Percentiles rank a stretch among this genome's conserved stretches.
phyloP scores from a whole-genome alignment of 305 asterid genomes.

The Solanum hybrid region DNA sequence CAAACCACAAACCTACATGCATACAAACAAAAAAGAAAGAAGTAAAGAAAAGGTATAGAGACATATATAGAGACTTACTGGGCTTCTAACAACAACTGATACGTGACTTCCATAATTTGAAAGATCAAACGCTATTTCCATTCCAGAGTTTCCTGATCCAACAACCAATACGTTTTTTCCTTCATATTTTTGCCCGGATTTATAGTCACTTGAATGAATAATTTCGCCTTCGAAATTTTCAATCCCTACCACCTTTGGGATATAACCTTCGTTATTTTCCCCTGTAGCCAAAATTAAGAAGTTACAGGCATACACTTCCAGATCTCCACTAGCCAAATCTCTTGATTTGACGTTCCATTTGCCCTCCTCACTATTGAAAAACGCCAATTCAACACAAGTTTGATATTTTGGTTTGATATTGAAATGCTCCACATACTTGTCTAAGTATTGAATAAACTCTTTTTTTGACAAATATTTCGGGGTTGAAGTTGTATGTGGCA shows the following conservation, averaged over 20 bases:
- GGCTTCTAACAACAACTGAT: conserved; percentile 15
- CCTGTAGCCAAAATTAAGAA: conserved; percentile 23
- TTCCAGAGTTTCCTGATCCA: conserved; percentile 27
- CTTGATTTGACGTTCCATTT: conserved; percentile 8
- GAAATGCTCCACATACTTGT: not conserved
- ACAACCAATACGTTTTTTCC: conserved; percentile 17
- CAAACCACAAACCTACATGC: not conserved
- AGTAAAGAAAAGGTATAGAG: not conserved
- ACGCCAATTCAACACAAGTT: not conserved
- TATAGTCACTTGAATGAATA: conserved; percentile 15
- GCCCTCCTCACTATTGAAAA: not conserved
- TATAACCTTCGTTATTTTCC: conserved; percentile 2
- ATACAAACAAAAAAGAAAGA: not conserved
- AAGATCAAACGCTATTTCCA: conserved; percentile 26
- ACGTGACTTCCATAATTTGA: conserved; percentile 2
- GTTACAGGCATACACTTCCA: not conserved
- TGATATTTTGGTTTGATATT: not conserved
- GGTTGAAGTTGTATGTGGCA: not conserved
- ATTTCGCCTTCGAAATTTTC: conserved; percentile 9
- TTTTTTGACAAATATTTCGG: not conserved
- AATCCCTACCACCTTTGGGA: conserved; percentile 9
- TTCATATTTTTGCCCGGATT: conserved; percentile 6
- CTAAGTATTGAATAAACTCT: conserved; percentile 4
- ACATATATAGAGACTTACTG: not conserved
- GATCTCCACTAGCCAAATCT: not conserved